phyloP scores from a whole-genome alignment of 1,284 basidiomycete genomes.

The Ganoderma resinaceum region DNA sequence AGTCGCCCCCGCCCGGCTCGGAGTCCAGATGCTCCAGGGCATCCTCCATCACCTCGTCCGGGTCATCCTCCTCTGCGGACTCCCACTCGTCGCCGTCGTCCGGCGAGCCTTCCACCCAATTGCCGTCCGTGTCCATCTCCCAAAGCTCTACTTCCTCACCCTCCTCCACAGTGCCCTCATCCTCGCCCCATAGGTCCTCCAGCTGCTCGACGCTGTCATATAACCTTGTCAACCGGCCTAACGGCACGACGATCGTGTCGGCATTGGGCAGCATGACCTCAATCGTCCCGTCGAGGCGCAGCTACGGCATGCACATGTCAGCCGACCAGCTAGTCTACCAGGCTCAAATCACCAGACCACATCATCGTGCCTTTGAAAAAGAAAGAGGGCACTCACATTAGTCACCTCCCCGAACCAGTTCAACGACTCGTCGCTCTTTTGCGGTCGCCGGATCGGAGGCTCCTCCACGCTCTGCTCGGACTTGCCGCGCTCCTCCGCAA shows the following conservation, averaged over 20 bases:
- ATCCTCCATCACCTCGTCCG: conserved; percentile 24
- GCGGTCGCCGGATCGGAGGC: conserved; percentile 53
- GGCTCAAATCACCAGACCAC: not conserved
- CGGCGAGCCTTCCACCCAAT: conserved; percentile 53
- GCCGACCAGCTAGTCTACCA: not conserved
- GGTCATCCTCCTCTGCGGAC: conserved; percentile 35
- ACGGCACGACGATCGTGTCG: conserved; percentile 54
- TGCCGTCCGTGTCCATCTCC: conserved; percentile 59
- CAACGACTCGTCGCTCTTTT: conserved; percentile 51
- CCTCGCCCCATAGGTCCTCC: conserved; percentile 73
- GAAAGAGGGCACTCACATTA: conserved; percentile 53
- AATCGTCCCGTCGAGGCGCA: conserved; percentile 73
- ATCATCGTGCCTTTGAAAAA: not conserved
- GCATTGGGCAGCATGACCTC: conserved; percentile 70
- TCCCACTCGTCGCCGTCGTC: conserved; percentile 42
- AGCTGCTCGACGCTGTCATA: conserved; percentile 81
- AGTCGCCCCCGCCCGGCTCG: conserved; percentile 33
- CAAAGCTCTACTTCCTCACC: conserved; percentile 55
- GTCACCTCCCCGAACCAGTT: conserved; percentile 84
- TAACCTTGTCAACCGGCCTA: conserved; percentile 73
- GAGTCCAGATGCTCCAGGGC: conserved; percentile 34
- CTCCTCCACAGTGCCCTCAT: conserved; percentile 40
- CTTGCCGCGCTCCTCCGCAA: conserved; percentile 57
- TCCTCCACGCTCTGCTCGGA: conserved; percentile 46
- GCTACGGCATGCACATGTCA: conserved; percentile 47